Conservation (phyloP, 352 stramenopile genomes). For the Peronosclerospora sorghi region DNA sequence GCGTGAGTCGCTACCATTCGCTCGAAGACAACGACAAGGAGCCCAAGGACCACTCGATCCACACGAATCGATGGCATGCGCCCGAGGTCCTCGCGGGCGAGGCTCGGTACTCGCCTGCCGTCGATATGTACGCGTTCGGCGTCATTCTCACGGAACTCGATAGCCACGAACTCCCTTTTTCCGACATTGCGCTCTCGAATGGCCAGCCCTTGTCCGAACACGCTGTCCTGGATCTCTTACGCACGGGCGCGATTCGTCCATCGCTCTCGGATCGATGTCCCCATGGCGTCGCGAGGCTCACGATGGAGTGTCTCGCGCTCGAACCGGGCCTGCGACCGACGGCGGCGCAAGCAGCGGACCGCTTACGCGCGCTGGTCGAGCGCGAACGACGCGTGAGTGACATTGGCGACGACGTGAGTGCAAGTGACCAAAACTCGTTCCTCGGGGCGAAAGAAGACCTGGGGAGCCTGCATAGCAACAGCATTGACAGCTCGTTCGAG, state of each 20-base stretch:
- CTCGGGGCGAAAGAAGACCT: constrained; percentile 19
- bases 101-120: constrained; percentile 24
- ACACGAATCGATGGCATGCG: constrained; percentile 45
- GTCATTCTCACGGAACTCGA: constrained; percentile 62
- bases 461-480: constrained; percentile 19
- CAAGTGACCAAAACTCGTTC: constrained; percentile 31
- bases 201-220: constrained; percentile 36
- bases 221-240: constrained; percentile 40
- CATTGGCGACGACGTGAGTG: constrained; percentile 31
- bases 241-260: constrained; percentile 38
- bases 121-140: constrained; percentile 69
- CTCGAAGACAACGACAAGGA: constrained; percentile 13
- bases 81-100: constrained; percentile 51
- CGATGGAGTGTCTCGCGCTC: constrained; percentile 42
- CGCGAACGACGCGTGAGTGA: constrained; percentile 39
- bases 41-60: constrained; percentile 15
- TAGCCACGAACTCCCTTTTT: constrained; percentile 57
- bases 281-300: constrained; percentile 26
- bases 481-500: constrained; percentile 16
- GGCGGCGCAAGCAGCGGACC: constrained; percentile 22
- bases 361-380: constrained; percentile 36
- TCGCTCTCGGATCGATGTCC: constrained; percentile 41
- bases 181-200: constrained; percentile 43
- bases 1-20: constrained; percentile 34
- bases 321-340: constrained; percentile 34